phyloP scores from a whole-genome alignment of 208 protist species.

The Herpetomonas muscarum region DNA sequence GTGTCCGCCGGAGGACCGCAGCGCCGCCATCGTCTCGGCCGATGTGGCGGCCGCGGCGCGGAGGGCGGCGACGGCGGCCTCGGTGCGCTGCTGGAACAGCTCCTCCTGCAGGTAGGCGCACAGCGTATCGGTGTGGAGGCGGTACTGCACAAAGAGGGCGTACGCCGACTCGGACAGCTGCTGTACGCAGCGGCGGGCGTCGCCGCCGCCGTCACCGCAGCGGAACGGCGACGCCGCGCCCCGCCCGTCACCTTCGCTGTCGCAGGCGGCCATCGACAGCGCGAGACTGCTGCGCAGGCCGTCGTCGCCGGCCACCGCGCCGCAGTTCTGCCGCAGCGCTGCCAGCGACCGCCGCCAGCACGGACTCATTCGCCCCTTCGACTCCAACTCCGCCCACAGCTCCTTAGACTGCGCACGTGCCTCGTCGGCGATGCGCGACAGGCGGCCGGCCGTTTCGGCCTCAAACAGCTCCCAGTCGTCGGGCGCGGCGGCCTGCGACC shows the following conservation, averaged over 20 bases:
- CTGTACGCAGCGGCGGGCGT: slow-evolving; percentile 37
- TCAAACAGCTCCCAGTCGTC: no score
- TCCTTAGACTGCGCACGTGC: slow-evolving; percentile 16
- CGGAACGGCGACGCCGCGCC: slow-evolving; percentile 22
- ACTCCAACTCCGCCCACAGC: slow-evolving; percentile 48
- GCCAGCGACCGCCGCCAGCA: slow-evolving; percentile 74
- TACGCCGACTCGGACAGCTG: slow-evolving; percentile 60
- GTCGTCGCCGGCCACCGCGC: slow-evolving; percentile 38
- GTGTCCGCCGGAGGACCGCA: slow-evolving; percentile 31
- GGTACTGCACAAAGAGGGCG: slow-evolving; percentile 78
- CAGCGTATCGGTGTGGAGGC: slow-evolving; percentile 75
- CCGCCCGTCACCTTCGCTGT: slow-evolving; percentile 61
- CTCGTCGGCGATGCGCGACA: not conserved
- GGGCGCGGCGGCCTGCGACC: no score
- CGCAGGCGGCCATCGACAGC: slow-evolving; percentile 73
- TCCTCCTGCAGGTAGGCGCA: slow-evolving; percentile 84
- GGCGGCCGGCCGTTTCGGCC: not conserved
- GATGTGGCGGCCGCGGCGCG: slow-evolving; percentile 27
- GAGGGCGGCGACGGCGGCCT: slow-evolving; percentile 59
- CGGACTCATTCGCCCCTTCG: slow-evolving; percentile 37
- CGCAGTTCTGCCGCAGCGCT: slow-evolving; percentile 40
- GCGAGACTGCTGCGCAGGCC: slow-evolving; percentile 59
- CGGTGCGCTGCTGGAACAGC: slow-evolving; percentile 84
- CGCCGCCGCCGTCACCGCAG: slow-evolving; percentile 8
- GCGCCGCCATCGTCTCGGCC: slow-evolving; percentile 21